Base-by-base conservation (phyloP, 257 asterid genomes). In the Capsicum pubescens region DNA sequence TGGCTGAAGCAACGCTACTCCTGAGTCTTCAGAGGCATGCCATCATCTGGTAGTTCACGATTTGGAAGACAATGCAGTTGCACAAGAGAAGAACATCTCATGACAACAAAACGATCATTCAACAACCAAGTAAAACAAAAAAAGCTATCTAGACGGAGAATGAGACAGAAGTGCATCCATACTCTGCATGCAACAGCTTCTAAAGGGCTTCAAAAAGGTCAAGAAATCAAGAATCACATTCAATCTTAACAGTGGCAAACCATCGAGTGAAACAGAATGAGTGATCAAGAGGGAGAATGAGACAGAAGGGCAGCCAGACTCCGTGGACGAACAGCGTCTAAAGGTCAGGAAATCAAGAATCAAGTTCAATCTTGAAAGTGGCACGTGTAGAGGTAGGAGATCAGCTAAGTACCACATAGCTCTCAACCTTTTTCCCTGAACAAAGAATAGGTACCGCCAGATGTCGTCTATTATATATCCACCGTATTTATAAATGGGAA, bases 11-110 rank as follows among this genome's bases (percentile, higher is more conserved):
- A 77, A 72, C 13, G 12, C 35, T 55, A 82, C 48, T 57, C 82
- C 69, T 17, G 67, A 83, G 44, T 64, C 10, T 64, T 69, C 61
- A 54, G 17, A 32, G 80, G 36, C 44, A 50, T 55, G 82, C 21
- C 83, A 72, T 56, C 57, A 42, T 74, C 81, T 84, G 76, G 72
- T 64, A 68, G 56, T 69, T 64, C 66, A 72, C 55, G 32, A 9
- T n/a, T 11, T 46, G 42, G 42, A 35, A 19, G 26, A 58, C 64
- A 66, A 68, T 32, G 48, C 74, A 46, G 61, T 66, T 69, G 68
- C 82, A 80, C 82, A 52, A 80, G 46, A 54, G 61, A 84, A 63
- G 77, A 83, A 74, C 67, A 82, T 84, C 77, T 52, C 85, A 81
- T 32, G 68, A 80, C 21, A n/a, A 52, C 52, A 1, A 56, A 60